Conservation (phyloP, 208 protist species). For the Endotrypanum monterogeii region DNA sequence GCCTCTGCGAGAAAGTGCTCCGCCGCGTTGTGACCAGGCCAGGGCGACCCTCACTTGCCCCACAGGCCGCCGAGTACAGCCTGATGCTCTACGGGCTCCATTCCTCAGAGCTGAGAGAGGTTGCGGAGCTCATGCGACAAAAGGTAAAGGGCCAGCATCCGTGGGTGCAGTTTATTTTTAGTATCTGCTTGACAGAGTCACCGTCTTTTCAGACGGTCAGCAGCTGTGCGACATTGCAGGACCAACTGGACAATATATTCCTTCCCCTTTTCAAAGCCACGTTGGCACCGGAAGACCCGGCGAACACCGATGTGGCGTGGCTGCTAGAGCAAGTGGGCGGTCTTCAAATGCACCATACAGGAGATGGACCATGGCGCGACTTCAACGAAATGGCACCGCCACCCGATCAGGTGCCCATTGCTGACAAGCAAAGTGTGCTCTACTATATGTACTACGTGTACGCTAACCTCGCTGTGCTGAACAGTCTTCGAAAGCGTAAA, state of each 20-base stretch:
- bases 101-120: conserved; percentile 53
- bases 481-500: conserved; percentile 85
- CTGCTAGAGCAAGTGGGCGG: conserved; percentile 90
- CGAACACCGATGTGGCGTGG: conserved; percentile 84
- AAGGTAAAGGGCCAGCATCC: conserved; percentile 65
- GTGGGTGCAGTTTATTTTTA: conserved; percentile 95
- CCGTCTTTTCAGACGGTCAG: conserved; percentile 40
- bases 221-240: conserved; percentile 86
- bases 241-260: conserved; percentile 97
- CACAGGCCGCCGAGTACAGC: conserved; percentile 80
- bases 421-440: conserved; percentile 93
- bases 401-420: conserved; percentile 66
- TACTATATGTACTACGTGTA: conserved; percentile 99
- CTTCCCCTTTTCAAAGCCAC: conserved; percentile 97
- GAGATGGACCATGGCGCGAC: conserved; percentile 47
- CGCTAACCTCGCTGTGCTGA: conserved; percentile 96
- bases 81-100: conserved; percentile 82
- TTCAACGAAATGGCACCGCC: conserved; percentile 54
- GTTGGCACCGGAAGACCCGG: conserved; percentile 66
- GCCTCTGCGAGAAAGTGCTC: conserved; percentile 59
- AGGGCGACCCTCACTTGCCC: conserved; percentile 46
- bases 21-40: conserved; percentile 51
- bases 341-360: conserved; percentile 84
- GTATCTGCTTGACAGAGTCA: conserved; percentile 85
- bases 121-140: conserved; percentile 62